phyloP scores from a whole-genome alignment of 768 basidiomycete genomes.

The Trametes coccinea region DNA sequence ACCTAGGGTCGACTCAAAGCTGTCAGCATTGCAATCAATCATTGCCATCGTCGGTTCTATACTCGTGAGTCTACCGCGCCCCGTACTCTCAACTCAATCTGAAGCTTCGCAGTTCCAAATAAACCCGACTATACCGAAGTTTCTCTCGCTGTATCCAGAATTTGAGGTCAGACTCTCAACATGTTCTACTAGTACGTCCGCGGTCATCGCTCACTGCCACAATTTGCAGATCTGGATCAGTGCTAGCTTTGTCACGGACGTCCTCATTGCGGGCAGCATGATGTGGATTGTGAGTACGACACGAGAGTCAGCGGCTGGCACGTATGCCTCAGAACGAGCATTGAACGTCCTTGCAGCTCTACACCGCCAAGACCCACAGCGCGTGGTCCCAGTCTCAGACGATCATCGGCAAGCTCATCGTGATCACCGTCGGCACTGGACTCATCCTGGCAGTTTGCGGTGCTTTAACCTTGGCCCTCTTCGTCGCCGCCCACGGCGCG shows the following conservation, averaged over 20 bases:
- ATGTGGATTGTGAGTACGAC: conserved; percentile 27
- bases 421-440: conserved; percentile 10
- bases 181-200: too few relatives aligned
- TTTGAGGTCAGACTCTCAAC: neutral
- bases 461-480: conserved; percentile 8
- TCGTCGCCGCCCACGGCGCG: conserved; percentile 8
- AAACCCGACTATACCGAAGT: neutral
- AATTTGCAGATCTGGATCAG: conserved; percentile 29
- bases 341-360: neutral
- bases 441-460: conserved; percentile 9
- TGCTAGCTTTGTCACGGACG: conserved; percentile 27
- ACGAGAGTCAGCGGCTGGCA: neutral
- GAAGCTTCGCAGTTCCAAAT: neutral
- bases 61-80: conserved; percentile 2
- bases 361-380: conserved; percentile 2
- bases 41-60: conserved; percentile 15
- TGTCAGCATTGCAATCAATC: conserved; percentile 15
- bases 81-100: too few relatives aligned
- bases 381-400: neutral
- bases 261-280: conserved; percentile 31
- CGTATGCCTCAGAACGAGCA: neutral
- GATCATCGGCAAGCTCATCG: conserved; percentile 6
- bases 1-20: neutral
- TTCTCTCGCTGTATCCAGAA: conserved; percentile 1
- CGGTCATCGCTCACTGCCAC: too few relatives aligned